Base-by-base conservation (phyloP, 169 alveolate genomes). In the Eimeria maxima region DNA sequence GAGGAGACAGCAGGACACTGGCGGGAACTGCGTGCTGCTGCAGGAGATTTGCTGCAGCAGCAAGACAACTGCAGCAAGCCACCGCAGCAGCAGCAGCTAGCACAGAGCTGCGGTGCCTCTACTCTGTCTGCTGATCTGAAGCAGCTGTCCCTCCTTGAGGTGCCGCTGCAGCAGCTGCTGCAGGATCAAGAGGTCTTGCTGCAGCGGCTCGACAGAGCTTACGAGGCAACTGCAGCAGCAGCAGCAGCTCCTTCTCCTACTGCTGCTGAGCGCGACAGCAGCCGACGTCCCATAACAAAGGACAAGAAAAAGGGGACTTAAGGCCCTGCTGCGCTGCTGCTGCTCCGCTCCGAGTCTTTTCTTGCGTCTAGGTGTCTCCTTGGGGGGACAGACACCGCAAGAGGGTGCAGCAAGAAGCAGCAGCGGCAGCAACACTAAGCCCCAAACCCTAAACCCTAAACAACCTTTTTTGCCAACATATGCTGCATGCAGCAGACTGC, bases 1-100 rank as follows among this genome's bases (percentile, higher is more conserved):
- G 88, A 6, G 57, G 86, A 74, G 44, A 20, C 50, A 38, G 20
- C 69, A 60, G 69, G 69, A 24, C 69, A 4, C 27, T 60, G 69
- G 69, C 27, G 69, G 20, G 5, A 7, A 60, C 69, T 16, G 69
- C 27, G 3, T 4, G 5, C n/a, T 60, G 69, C 69, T 60, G 69
- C 18, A 60, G 69, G n/a, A 4, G 69, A 13, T 18, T 18, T 47
- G 44, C 88, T 42, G 83, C 69, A 60, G 69, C 69, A 60, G 29
- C 87, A 76, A 33, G 90, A 50, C 71, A 50, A 50, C 73, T 42
- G 87, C 87, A 44, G 65, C 87, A 45, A 27, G n/a, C n/a, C 60
- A 44, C 50, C 47, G 90, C 90, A 81, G 90, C 90, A 81, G 55
- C 90, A 81, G 73, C 73, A 81, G 55, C 90, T 81, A 38, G 55